phyloP scores from a whole-genome alignment of 1,284 basidiomycete genomes.

The Austroboletus novae-zelandiae region DNA sequence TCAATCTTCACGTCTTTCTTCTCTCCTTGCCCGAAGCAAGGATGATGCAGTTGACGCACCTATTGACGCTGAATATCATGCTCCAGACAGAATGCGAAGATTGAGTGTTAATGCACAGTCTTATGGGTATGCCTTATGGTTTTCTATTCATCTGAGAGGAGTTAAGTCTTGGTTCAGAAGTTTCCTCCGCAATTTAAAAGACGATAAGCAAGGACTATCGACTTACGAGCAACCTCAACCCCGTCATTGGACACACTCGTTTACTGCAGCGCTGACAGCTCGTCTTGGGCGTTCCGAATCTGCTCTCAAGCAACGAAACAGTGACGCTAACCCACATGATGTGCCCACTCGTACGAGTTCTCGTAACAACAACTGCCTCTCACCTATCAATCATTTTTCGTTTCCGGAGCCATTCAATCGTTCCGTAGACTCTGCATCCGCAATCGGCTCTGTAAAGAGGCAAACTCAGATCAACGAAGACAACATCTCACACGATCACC shows the following conservation, averaged over 20 bases:
- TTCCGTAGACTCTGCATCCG: not conserved
- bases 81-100: not conserved
- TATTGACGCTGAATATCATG: not conserved
- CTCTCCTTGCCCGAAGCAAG: not conserved
- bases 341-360: slow-evolving; percentile 1
- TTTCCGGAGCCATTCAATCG: slow-evolving; percentile 13
- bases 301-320: not conserved
- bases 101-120: not conserved
- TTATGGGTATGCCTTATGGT: slow-evolving; percentile 8
- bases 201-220: not conserved
- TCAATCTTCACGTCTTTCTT: not conserved
- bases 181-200: not conserved
- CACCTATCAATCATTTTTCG: slow-evolving; percentile 19
- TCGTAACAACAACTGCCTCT: slow-evolving; percentile 8
- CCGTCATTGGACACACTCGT: not conserved
- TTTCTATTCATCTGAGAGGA: not conserved
- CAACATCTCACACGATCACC: not conserved
- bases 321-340: not conserved
- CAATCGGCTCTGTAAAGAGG: not conserved
- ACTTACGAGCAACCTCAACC: not conserved
- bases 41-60: not conserved
- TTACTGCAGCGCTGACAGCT: not conserved
- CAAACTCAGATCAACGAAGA: not conserved
- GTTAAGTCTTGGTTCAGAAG: slow-evolving; percentile 10
- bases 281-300: slow-evolving; percentile 4